Conservation (phyloP, 106 monocot species). For the Dactylorhiza incarnata region DNA sequence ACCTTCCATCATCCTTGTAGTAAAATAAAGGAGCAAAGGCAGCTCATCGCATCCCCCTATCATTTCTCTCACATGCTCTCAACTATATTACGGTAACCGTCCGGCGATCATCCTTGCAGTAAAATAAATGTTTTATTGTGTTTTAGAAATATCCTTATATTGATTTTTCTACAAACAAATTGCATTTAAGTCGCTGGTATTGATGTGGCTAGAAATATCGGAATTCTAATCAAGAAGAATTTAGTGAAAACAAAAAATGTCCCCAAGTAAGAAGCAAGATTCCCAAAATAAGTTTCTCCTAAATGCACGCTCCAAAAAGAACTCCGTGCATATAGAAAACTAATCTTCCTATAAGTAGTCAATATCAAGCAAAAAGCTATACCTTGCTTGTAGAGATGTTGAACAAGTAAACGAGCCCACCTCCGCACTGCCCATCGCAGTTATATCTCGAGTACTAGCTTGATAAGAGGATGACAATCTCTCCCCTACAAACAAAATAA, state of each 20-base stretch:
- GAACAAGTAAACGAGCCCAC: not conserved
- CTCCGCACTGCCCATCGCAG: conserved; percentile 31
- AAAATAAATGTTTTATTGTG: not conserved
- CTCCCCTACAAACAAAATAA: conserved; percentile 24
- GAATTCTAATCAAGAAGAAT: too few species aligned
- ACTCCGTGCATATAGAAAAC: not conserved
- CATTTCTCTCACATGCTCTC: too few species aligned
- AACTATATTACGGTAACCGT: too few species aligned
- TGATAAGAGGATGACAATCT: conserved; percentile 56
- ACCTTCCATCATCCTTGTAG: too few species aligned
- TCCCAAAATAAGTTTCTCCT: too few species aligned
- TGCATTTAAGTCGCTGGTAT: not conserved
- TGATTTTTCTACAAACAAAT: not conserved
- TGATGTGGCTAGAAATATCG: not conserved
- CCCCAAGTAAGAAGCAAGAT: too few species aligned
- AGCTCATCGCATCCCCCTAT: too few species aligned
- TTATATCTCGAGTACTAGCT: conserved; percentile 47
- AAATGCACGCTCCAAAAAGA: not conserved
- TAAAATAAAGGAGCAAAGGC: too few species aligned
- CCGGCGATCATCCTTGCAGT: too few species aligned
- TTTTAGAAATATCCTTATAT: not conserved
- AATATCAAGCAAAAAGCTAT: not conserved
- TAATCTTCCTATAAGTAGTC: not conserved
- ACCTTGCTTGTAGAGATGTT: not conserved
- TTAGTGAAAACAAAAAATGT: too few species aligned